Conservation (phyloP, 139 green algal genomes). For the Spirogloea muscicola region DNA sequence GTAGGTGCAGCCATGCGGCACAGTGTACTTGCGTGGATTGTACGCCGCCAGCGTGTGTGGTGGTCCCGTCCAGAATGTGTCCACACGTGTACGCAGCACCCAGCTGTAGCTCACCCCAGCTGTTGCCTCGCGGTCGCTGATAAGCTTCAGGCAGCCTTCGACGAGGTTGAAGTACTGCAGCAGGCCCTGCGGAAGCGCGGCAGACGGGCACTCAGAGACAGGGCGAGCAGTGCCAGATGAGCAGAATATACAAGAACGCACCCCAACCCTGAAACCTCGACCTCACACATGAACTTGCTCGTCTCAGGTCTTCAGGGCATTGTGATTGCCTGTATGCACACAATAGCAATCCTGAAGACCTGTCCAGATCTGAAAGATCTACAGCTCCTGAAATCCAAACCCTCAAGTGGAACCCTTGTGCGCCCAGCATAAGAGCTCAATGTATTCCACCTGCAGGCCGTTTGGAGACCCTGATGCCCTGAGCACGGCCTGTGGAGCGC, state of each 20-base stretch:
- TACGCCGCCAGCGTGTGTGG: neutral
- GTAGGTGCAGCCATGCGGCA: conserved; percentile 20
- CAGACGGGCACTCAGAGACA: too few species aligned
- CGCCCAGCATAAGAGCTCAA: too few species aligned
- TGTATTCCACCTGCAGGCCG: conserved; percentile 8
- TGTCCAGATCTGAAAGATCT: too few species aligned
- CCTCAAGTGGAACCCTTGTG: too few species aligned
- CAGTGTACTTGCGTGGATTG: conserved; percentile 13
- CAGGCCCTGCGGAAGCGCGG: conserved; percentile 45
- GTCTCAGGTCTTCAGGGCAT: too few species aligned
- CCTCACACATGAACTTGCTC: too few species aligned
- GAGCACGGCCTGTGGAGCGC: neutral
- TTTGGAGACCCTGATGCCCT: conserved; percentile 9
- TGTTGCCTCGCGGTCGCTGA: neutral
- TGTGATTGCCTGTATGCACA: too few species aligned
- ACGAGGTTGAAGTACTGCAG: conserved; percentile 38
- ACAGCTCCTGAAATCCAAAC: too few species aligned
- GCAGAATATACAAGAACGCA: too few species aligned
- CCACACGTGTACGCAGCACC: conserved; percentile 33
- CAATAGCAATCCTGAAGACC: too few species aligned
- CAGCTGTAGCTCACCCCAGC: conserved; percentile 18
- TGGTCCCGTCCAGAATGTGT: conserved; percentile 35
- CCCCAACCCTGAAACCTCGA: too few species aligned
- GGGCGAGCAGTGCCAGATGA: too few species aligned
- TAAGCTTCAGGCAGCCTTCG: conserved; percentile 17